phyloP scores from a whole-genome alignment of 352 stramenopile genomes.

The Phytophthora sp. region DNA sequence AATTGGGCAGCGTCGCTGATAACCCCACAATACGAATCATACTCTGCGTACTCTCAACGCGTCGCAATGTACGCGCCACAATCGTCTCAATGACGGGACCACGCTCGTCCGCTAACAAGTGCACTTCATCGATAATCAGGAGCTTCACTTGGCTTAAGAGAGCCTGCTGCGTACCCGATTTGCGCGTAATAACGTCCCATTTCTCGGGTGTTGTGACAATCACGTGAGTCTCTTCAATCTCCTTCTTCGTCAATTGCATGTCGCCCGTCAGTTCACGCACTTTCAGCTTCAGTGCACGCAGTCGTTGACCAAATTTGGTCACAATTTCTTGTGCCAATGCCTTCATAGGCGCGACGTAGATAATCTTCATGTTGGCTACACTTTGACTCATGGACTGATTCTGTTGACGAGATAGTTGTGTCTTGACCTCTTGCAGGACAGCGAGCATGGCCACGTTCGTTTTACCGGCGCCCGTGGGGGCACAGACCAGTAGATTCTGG shows the following conservation, averaged over 20 bases:
- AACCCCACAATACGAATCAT: conserved; percentile 98
- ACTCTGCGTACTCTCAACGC: conserved; percentile 97
- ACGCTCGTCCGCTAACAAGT: conserved; percentile 98
- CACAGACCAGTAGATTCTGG: conserved; percentile 97
- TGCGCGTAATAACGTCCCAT: conserved; percentile 99
- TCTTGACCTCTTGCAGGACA: conserved; percentile 93
- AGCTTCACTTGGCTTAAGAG: conserved; percentile 93
- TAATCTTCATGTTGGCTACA: conserved; percentile 91
- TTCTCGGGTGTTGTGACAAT: conserved; percentile 99
- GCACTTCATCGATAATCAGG: conserved; percentile 99
- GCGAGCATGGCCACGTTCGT: conserved; percentile 99
- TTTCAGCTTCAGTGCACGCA: conserved; percentile 62
- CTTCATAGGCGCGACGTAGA: conserved; percentile 98
- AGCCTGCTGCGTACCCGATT: conserved; percentile 92
- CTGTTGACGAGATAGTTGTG: conserved; percentile 57
- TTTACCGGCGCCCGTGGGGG: conserved; percentile 95
- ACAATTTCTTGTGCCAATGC: conserved; percentile 99
- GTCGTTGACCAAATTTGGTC: conserved; percentile 96
- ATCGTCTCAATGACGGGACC: conserved; percentile 99
- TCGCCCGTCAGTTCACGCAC: conserved; percentile 97
- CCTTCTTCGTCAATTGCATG: conserved; percentile 97
- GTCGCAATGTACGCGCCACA: conserved; percentile 97
- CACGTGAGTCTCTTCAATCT: conserved; percentile 96
- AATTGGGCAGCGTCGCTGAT: conserved; percentile 99
- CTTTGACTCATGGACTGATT: conserved; percentile 26